Evolutionary conservation across 2,329 filamentous ascomycete genomes (phyloP).

Genomic region (Fusarium albidum): DNA sequence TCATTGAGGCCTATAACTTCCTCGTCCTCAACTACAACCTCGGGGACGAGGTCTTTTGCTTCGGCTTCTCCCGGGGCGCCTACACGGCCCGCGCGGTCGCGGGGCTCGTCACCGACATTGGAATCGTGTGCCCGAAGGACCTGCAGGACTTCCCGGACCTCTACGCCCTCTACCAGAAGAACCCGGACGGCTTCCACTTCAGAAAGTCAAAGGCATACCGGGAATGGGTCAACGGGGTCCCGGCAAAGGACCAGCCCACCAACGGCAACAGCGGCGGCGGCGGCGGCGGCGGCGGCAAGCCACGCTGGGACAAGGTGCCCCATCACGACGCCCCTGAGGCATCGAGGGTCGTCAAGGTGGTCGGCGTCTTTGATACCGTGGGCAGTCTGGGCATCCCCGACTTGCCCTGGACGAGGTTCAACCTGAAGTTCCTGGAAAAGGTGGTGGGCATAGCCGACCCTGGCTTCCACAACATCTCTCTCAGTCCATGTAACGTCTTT

Average conservation of each 20-base stretch:
- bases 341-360: constrained; percentile 32
- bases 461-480: constrained; percentile 37
- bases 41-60: constrained; percentile 44
- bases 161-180: constrained; percentile 37
- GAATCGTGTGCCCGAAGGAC: constrained; percentile 37
- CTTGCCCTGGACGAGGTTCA: constrained; percentile 33
- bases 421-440: constrained; percentile 35
- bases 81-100: constrained; percentile 49
- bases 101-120: constrained; percentile 39
- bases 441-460: constrained; percentile 25
- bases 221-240: constrained; percentile 36
- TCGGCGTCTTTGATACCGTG: constrained; percentile 39
- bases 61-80: constrained; percentile 48
- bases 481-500: constrained; percentile 36
- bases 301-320: constrained; percentile 30
- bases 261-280: constrained; percentile 5
- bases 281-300: constrained; percentile 2
- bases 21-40: constrained; percentile 45
- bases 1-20: constrained; percentile 49
- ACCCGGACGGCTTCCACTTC: constrained; percentile 29
- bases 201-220: constrained; percentile 35
- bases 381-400: constrained; percentile 38
- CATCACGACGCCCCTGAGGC: constrained; percentile 35
- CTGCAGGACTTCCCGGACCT: constrained; percentile 39
- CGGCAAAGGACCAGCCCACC: constrained; percentile 19